phyloP scores from a whole-genome alignment of 352 stramenopile genomes.

The Pythium phragmitis region DNA sequence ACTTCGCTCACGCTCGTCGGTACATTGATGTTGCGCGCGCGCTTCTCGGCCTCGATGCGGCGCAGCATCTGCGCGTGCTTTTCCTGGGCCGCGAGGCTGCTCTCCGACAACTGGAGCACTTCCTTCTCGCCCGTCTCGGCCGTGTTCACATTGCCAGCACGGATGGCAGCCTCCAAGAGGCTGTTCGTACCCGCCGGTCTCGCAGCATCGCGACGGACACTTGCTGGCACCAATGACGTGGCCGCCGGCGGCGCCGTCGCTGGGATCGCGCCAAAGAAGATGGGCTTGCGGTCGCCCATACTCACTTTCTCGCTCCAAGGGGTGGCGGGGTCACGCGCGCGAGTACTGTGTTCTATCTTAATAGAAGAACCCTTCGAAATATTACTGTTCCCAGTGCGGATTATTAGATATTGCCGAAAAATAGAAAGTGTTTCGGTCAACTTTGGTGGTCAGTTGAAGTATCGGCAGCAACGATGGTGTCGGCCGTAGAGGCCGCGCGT shows the following conservation, averaged over 20 bases:
- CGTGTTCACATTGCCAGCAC: constrained; percentile 82
- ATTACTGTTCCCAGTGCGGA: neutral
- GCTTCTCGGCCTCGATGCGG: constrained; percentile 91
- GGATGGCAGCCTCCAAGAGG: constrained; percentile 68
- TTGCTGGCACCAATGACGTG: constrained; percentile 45
- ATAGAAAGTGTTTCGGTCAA: constrained; percentile 2
- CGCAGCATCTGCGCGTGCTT: constrained; percentile 86
- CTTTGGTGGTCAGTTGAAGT: constrained; percentile 17
- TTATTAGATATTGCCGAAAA: neutral
- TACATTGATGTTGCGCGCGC: constrained; percentile 89
- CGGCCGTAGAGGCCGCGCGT: constrained; percentile 11
- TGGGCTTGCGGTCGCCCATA: constrained; percentile 75
- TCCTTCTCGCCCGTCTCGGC: constrained; percentile 75
- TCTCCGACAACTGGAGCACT: constrained; percentile 83
- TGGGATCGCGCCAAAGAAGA: constrained; percentile 80
- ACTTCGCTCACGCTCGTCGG: constrained; percentile 93
- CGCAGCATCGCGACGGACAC: constrained; percentile 28
- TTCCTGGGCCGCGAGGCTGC: constrained; percentile 77
- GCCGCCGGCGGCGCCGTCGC: constrained; percentile 1
- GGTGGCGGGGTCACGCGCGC: neutral
- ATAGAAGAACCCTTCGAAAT: constrained; percentile 14
- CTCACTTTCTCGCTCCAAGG: neutral
- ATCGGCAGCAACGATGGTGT: neutral
- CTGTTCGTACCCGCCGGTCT: constrained; percentile 20
- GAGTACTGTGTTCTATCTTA: constrained; percentile 2